Conservation (phyloP, 2,329 filamentous ascomycete species). For the Cercospora janseana region DNA sequence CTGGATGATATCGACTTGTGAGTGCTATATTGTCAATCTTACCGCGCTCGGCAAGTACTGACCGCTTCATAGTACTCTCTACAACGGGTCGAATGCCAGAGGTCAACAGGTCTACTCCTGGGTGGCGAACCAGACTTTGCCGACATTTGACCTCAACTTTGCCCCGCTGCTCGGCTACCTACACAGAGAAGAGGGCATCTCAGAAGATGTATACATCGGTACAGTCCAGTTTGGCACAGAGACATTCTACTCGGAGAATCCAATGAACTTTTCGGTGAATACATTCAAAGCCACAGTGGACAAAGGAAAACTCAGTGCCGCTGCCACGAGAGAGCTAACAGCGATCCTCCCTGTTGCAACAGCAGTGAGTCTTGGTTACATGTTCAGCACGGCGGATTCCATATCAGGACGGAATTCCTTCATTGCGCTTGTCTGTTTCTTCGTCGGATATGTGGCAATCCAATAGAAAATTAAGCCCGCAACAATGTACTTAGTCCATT, state of each 20-base stretch:
- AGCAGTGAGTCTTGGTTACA: not conserved
- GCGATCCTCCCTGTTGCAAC: conserved; percentile 13
- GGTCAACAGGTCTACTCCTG: conserved; percentile 24
- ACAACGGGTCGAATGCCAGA: conserved; percentile 21
- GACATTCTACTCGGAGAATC: conserved; percentile 18
- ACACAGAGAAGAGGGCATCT: conserved; percentile 9
- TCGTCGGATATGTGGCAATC: not conserved
- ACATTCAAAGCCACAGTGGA: conserved; percentile 14
- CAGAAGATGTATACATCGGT: conserved; percentile 20
- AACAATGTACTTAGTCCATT: too few relatives aligned
- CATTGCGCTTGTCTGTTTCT: not conserved
- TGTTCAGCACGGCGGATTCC: not conserved
- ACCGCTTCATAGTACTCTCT: conserved; percentile 16
- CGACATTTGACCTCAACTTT: conserved; percentile 21
- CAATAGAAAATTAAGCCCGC: too few relatives aligned
- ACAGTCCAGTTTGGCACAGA: conserved; percentile 23
- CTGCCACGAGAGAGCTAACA: conserved; percentile 11
- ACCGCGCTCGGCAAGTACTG: not conserved
- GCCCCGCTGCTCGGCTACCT: conserved; percentile 23
- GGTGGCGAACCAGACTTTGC: conserved; percentile 23
- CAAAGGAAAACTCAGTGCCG: not conserved
- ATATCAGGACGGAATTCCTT: not conserved
- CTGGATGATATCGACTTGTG: conserved; percentile 18
- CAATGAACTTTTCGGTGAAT: conserved; percentile 23
- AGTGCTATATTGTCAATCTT: not conserved